Base-by-base conservation (phyloP, 805 yeast species). In the Suhomyces canberraensis region DNA sequence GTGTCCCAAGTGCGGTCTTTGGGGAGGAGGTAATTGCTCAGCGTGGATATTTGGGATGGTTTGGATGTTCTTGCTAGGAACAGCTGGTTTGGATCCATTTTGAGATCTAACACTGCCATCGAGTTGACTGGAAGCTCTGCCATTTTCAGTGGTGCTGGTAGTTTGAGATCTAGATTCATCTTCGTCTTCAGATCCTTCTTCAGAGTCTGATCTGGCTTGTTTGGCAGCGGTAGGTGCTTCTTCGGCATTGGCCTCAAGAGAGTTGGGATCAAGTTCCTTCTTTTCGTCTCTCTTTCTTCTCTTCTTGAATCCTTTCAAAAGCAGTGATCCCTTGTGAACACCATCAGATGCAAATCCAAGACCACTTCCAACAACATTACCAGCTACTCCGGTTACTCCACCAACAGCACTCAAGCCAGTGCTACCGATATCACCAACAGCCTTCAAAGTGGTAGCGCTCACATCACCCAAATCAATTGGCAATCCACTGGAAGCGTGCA, bases 341-440 rank as follows among this genome's bases (percentile, higher is more conserved):
- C 76, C 77, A 38, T 73, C 79, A 3, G 64, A 54, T 16, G 73
- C 72, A 11, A 60, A 56, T 8, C 75, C 76, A 16, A 62, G 66
- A 33, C 71, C 75, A n/a, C 57, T 57, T 24, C 76, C 78, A 35
- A 61, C 72, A 25, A 60, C 73, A 26, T 69, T 71, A 3, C 61
- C 63, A 4, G 69, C 73, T 16, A 66, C 54, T 25, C 58, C 62
- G 15, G 61, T 65, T 21, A 66, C 44, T 4, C 47, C 51, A 9
- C 38, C 36, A 7, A 20, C 22, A 20, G 22, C 22, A 6, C 29
- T 44, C 18, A 55, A 56, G 8, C 56, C 61, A 20, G 22, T 7
- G 22, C 22, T 20, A 20, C 22, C 9, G 9, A 20, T 7, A 9
- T 20, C 9, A 9, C 9, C 9, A 31, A 61, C 68, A 8, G 16